Conservation (phyloP, 129 eudicot species). For the Mikania micrantha region DNA sequence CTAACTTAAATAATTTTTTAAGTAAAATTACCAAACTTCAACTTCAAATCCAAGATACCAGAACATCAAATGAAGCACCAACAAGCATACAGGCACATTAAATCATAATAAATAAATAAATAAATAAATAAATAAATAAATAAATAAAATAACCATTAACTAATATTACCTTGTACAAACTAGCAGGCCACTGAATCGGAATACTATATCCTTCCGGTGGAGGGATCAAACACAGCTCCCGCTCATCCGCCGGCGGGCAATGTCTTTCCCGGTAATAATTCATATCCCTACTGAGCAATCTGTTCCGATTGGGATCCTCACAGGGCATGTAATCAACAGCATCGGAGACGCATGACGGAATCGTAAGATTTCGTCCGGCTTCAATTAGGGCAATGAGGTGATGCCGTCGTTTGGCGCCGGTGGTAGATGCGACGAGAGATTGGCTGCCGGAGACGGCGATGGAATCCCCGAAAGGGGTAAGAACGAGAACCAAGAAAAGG, state of each 20-base stretch:
- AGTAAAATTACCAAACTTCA: conserved; percentile 1
- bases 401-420: conserved; percentile 66
- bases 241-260: conserved; percentile 68
- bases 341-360: conserved; percentile 58
- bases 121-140: too few species aligned
- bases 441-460: conserved; percentile 83
- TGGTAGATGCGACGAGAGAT: conserved; percentile 41
- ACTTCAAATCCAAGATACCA: neutral
- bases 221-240: conserved; percentile 80
- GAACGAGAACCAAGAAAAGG: too few species aligned
- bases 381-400: conserved; percentile 45
- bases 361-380: conserved; percentile 29
- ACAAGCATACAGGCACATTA: neutral
- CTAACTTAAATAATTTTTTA: neutral
- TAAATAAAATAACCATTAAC: neutral
- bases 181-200: conserved; percentile 91
- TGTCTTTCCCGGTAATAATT: conserved; percentile 86
- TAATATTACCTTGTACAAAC: conserved; percentile 64
- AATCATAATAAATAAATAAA: neutral
- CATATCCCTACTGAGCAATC: conserved; percentile 89
- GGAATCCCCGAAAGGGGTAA: conserved; percentile 74
- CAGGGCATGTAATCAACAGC: conserved; percentile 94
- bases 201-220: conserved; percentile 74
- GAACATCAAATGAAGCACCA: neutral
- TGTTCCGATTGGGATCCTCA: conserved; percentile 85